Conservation (phyloP, 257 asterid species). For the Solanum ossicruentum region DNA sequence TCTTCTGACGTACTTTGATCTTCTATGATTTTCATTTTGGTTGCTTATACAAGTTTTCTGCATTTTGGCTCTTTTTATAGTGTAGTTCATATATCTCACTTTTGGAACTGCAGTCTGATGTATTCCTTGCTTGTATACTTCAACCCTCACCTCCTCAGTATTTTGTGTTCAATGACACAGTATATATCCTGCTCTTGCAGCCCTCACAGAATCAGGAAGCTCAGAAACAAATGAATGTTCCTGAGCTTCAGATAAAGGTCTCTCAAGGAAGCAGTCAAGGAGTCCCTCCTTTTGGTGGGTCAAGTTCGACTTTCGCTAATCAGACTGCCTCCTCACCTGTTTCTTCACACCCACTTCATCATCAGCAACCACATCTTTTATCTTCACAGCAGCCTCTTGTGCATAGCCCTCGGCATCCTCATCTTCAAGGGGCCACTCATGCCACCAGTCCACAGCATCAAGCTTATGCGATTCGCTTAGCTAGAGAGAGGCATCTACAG, state of each 20-base stretch:
- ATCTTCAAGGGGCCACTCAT: conserved; percentile 63
- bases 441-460: conserved; percentile 57
- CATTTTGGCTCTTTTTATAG: neutral
- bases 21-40: neutral
- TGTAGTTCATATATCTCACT: neutral
- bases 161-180: neutral
- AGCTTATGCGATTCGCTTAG: conserved; percentile 59
- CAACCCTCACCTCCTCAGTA: neutral
- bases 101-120: neutral
- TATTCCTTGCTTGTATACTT: neutral
- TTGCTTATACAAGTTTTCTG: neutral
- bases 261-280: conserved; percentile 35
- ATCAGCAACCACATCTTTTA: conserved; percentile 26
- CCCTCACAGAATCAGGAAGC: conserved; percentile 54
- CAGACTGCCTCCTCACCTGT: conserved; percentile 31
- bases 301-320: conserved; percentile 23
- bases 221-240: conserved; percentile 45
- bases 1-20: neutral
- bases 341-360: conserved; percentile 22
- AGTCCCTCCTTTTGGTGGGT: conserved; percentile 20
- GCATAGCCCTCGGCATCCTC: conserved; percentile 21
- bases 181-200: conserved; percentile 12
- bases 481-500: conserved; percentile 69
- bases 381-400: conserved; percentile 25
- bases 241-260: conserved; percentile 56